phyloP scores from a whole-genome alignment of 164 flowering plant species.

The Liquidambar formosana region DNA sequence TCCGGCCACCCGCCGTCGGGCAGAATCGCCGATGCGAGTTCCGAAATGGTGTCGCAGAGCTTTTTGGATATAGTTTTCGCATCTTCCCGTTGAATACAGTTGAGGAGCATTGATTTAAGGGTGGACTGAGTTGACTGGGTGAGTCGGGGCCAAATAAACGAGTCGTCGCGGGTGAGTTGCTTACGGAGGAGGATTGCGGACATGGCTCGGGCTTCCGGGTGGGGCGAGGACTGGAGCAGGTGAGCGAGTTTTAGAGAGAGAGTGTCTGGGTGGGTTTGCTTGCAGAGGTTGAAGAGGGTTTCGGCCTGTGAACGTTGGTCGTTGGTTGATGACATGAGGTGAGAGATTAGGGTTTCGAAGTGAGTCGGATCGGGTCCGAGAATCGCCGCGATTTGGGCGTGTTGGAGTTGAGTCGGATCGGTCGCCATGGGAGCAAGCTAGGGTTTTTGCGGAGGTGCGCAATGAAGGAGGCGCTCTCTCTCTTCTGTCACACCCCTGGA shows the following conservation, averaged over 20 bases:
- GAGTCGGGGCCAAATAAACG: slow-evolving; percentile 86
- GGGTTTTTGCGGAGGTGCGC: slow-evolving; percentile 7
- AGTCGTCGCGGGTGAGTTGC: slow-evolving; percentile 84
- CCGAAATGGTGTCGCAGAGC: slow-evolving; percentile 92
- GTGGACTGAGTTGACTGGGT: slow-evolving; percentile 59
- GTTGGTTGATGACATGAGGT: slow-evolving; percentile 39
- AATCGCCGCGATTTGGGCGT: slow-evolving; percentile 29
- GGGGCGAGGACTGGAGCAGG: slow-evolving; percentile 67
- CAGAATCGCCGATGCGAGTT: slow-evolving; percentile 77
- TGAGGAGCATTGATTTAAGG: slow-evolving; percentile 62
- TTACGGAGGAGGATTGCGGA: slow-evolving; percentile 90
- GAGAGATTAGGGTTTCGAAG: slow-evolving; percentile 38
- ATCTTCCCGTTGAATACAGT: slow-evolving; percentile 64
- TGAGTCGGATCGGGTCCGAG: slow-evolving; percentile 36
- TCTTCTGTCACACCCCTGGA: background rate
- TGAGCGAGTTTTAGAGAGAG: slow-evolving; percentile 76
- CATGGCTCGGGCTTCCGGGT: slow-evolving; percentile 83
- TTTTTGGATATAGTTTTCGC: slow-evolving; percentile 75
- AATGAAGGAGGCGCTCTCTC: slow-evolving; percentile 5
- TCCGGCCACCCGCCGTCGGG: slow-evolving; percentile 93
- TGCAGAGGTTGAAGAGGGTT: slow-evolving; percentile 34
- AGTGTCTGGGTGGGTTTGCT: slow-evolving; percentile 57
- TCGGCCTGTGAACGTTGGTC: slow-evolving; percentile 43
- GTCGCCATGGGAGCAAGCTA: slow-evolving; percentile 23
- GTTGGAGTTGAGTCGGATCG: slow-evolving; percentile 27